These are phyloP conservation scores for Plantago elongata DNA, from an alignment of 257 asterid species.

Conservation along the genomic window DNA sequence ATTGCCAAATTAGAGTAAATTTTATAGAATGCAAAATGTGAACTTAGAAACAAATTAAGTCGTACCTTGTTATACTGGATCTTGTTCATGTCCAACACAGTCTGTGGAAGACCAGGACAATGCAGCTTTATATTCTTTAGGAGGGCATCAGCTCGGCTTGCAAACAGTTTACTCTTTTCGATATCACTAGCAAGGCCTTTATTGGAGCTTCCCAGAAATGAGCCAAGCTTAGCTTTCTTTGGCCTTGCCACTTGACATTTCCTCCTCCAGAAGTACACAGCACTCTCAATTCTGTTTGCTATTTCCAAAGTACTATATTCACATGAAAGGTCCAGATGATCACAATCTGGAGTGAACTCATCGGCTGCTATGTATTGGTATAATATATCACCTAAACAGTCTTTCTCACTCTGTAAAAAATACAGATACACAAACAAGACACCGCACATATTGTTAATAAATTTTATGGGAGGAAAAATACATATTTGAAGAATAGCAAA, in stretches of 20 bases:
- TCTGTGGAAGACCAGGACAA: conserved; percentile 84
- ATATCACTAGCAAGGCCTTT: conserved; percentile 47
- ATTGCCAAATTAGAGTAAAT: background rate
- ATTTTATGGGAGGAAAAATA: background rate
- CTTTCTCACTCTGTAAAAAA: conserved; percentile 63
- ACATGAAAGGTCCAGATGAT: conserved; percentile 71
- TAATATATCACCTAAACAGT: conserved; percentile 72
- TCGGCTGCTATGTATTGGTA: conserved; percentile 64
- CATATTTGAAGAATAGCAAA: background rate
- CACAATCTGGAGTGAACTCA: conserved; percentile 68
- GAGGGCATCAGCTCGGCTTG: conserved; percentile 70
- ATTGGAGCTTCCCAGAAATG: conserved; percentile 61
- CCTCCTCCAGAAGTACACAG: conserved; percentile 68
- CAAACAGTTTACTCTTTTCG: conserved; percentile 56
- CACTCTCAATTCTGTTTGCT: conserved; percentile 73
- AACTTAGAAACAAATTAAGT: background rate
- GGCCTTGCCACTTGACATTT: conserved; percentile 49
- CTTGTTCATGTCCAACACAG: conserved; percentile 67
- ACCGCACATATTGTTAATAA: background rate
- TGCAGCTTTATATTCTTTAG: conserved; percentile 64
- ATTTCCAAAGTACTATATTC: conserved; percentile 67
- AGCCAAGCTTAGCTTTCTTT: conserved; percentile 34
- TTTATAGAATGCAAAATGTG: background rate
- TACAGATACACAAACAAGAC: background rate
- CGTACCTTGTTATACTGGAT: conserved; percentile 81